Conservation (phyloP, 2,329 filamentous ascomycete species). For the Fusarium sp. region DNA sequence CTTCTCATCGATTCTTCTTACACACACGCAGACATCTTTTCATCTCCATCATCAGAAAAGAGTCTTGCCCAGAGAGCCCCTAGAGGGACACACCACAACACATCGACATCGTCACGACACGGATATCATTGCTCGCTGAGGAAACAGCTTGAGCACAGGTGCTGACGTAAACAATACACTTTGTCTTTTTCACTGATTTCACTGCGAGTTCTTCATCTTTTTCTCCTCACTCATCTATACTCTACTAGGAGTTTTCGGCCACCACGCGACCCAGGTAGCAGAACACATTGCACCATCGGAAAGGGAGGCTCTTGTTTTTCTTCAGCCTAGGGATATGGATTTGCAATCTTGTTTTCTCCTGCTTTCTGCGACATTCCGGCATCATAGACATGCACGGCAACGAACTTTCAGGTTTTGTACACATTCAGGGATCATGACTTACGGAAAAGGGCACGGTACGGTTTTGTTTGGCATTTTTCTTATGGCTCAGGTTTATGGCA, state of each 20-base stretch:
- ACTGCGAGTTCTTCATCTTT: background rate
- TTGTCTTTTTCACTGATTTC: background rate
- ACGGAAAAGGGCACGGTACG: background rate
- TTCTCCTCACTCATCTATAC: background rate
- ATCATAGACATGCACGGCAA: background rate
- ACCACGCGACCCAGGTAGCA: background rate
- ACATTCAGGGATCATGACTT: background rate
- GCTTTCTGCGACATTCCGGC: background rate
- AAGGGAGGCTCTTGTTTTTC: background rate
- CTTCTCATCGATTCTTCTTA: background rate
- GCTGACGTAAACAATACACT: background rate
- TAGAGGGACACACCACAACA: background rate
- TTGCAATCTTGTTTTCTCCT: background rate
- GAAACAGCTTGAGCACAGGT: background rate
- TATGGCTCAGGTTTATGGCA: background rate
- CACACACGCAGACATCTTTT: background rate
- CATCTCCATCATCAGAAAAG: background rate
- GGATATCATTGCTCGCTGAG: background rate
- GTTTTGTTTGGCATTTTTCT: background rate
- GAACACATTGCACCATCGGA: background rate
- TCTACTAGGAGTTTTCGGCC: background rate
- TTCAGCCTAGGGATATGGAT: background rate
- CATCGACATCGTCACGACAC: background rate
- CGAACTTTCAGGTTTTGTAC: background rate
- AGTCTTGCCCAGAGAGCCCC: background rate